Evolutionary conservation across 805 yeast species (phyloP), one percentile per base, ranked within the genome.

Genomic region (Yarrowia keelungensis): DNA sequence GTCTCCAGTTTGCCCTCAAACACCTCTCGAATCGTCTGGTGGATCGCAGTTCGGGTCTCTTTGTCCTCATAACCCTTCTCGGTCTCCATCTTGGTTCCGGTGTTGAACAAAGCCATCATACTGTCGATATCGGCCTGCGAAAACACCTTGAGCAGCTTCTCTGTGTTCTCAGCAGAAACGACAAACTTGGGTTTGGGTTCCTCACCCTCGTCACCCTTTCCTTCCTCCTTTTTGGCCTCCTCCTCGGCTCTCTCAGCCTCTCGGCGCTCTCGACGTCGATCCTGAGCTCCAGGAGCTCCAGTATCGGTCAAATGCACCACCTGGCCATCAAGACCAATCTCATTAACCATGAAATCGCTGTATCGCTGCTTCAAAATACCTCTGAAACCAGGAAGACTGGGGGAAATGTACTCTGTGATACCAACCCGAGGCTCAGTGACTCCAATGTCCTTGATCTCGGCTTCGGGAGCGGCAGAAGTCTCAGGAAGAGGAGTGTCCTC

Each of bases 321-420:
- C 1, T 85, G 79, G 0, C 91, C 96, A 26, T 85, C 79, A 39
- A 79, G 73, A 70, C 83, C 89, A 69, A 95, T 89, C 78, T 95
- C 99, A 78, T 92, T 91, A 54, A 95, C 99, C 75, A 91, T 83
- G 76, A 95, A 95, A 76, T 95, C 99, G 12, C 97, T 89, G 78
- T 92, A 93, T 39, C 97, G 82, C 75, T 91, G 97, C 77, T 95
- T 95, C 73, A 95, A 81, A 14, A 84, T 83, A 2, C 98, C 99
- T 16, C 77, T 76, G 71, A 95, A 91, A 3, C 97, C 97, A 10
- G 81, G 77, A 35, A 81, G 73, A 5, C 80, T 82, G 1, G 81
- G 76, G 59, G 86, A 85, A 43, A 92, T 79, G 73, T 81, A 93
- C 65, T 86, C 85, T 0, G 91, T 87, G 71, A 95, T 94, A 7